These are phyloP conservation scores for Aphanomyces astaci DNA, from an alignment of 352 stramenopile species.

Conservation along the genomic window DNA sequence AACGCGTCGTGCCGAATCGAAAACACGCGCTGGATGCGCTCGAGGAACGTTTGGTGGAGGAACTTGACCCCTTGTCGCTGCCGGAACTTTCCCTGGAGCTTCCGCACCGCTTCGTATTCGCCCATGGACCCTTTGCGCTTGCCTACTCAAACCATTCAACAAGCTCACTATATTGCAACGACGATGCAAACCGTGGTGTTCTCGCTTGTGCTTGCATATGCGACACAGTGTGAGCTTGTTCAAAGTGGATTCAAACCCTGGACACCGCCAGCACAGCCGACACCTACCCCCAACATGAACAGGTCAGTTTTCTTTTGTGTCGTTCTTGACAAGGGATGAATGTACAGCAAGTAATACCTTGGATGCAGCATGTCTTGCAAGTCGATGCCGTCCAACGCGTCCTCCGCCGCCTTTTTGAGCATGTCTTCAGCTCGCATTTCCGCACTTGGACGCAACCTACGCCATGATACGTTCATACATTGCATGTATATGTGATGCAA, in stretches of 20 bases:
- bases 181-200: slow-evolving; percentile 41
- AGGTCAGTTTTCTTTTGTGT: too few species aligned
- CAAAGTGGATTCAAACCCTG: slow-evolving; percentile 62
- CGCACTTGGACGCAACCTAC: slow-evolving; percentile 42
- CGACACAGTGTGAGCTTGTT: slow-evolving; percentile 62
- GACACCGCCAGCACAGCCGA: slow-evolving; percentile 64
- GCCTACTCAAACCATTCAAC: slow-evolving; percentile 6
- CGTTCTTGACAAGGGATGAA: too few species aligned
- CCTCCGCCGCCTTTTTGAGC: slow-evolving; percentile 32
- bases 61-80: slow-evolving; percentile 39
- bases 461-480: not conserved
- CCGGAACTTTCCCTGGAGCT: slow-evolving; percentile 62
- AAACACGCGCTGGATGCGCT: slow-evolving; percentile 65
- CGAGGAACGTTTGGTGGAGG: slow-evolving; percentile 45
- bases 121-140: slow-evolving; percentile 33
- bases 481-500: not conserved
- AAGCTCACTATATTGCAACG: not conserved
- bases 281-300: too few species aligned
- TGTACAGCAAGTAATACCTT: too few species aligned
- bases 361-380: slow-evolving; percentile 59
- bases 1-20: slow-evolving; percentile 65
- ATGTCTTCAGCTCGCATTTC: slow-evolving; percentile 34
- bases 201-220: slow-evolving; percentile 59
- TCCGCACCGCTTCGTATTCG: slow-evolving; percentile 68
- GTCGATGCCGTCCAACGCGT: slow-evolving; percentile 54